Evolutionary conservation across 2,329 filamentous ascomycete species (phyloP).

Genomic region (Neofusicoccum sp.): DNA sequence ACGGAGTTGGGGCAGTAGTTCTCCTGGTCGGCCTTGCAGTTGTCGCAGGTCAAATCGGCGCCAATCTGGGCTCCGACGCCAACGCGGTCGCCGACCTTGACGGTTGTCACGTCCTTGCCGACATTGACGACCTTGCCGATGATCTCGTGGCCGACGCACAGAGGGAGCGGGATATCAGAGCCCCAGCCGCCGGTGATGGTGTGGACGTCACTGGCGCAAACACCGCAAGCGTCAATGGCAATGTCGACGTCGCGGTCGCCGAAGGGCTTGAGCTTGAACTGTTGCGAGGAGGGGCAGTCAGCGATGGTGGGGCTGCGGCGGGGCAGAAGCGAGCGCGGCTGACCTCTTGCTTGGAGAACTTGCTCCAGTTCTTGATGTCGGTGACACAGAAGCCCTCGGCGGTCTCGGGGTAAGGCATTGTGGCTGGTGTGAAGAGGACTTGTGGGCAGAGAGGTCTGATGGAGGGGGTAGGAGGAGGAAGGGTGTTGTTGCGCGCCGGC

Average conservation of each 20-base stretch:
- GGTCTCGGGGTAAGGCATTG: constrained; percentile 56
- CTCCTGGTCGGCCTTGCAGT: constrained; percentile 56
- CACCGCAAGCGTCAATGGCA: constrained; percentile 68
- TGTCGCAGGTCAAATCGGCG: constrained; percentile 52
- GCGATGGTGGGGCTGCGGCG: constrained; percentile 3
- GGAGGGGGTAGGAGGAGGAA: background rate
- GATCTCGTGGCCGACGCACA: constrained; percentile 68
- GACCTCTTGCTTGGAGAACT: constrained; percentile 61
- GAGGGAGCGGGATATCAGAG: constrained; percentile 60
- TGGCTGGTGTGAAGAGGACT: constrained; percentile 24
- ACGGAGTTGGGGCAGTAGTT: constrained; percentile 56
- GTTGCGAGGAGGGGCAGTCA: constrained; percentile 22
- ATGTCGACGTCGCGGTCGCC: constrained; percentile 86
- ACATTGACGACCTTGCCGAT: constrained; percentile 54
- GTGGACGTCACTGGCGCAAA: constrained; percentile 52
- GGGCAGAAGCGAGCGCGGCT: constrained; percentile 24
- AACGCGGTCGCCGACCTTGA: constrained; percentile 51
- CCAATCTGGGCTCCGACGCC: constrained; percentile 55
- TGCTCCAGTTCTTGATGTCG: constrained; percentile 63
- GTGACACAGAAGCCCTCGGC: constrained; percentile 53
- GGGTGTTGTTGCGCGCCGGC: background rate
- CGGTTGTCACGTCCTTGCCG: constrained; percentile 52
- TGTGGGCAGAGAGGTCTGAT: background rate
- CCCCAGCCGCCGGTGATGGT: constrained; percentile 64
- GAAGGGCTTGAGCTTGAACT: constrained; percentile 84